phyloP scores from a whole-genome alignment of 1,284 basidiomycete genomes.

The Coriolopsis trogii region DNA sequence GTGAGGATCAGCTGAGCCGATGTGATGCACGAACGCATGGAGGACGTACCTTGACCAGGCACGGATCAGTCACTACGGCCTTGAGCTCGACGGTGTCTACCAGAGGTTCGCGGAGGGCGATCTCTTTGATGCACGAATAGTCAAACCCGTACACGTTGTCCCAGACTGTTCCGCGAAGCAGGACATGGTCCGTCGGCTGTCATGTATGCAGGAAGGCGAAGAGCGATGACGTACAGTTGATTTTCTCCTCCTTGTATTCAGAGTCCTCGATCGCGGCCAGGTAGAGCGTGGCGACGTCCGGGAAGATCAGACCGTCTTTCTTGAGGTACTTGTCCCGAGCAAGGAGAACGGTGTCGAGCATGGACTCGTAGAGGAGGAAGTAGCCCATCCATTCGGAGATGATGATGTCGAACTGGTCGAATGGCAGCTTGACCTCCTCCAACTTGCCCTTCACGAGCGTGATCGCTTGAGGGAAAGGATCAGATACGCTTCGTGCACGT shows the following conservation, averaged over 20 bases:
- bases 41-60: constrained; percentile 71
- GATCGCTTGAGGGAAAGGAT: no score
- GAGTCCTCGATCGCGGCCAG: constrained; percentile 98
- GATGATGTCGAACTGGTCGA: constrained; percentile 95
- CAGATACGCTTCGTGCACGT: no score
- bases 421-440: constrained; percentile 87
- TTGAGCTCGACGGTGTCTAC: constrained; percentile 98
- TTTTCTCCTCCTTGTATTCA: constrained; percentile 99
- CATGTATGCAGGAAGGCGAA: background rate
- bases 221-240: constrained; percentile 77
- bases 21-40: background rate
- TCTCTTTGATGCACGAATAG: constrained; percentile 99
- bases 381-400: constrained; percentile 99
- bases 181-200: background rate
- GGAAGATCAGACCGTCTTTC: constrained; percentile 92
- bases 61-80: constrained; percentile 90
- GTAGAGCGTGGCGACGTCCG: constrained; percentile 93
- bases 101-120: constrained; percentile 93
- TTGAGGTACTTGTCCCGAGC: constrained; percentile 98
- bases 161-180: constrained; percentile 72
- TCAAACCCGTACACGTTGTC: constrained; percentile 99
- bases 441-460: constrained; percentile 98
- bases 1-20: no score
- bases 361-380: constrained; percentile 96
- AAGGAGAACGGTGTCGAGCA: constrained; percentile 97